Evolutionary conservation across 805 yeast genomes (phyloP).

Genomic region (Saccharomycopsis vini): DNA sequence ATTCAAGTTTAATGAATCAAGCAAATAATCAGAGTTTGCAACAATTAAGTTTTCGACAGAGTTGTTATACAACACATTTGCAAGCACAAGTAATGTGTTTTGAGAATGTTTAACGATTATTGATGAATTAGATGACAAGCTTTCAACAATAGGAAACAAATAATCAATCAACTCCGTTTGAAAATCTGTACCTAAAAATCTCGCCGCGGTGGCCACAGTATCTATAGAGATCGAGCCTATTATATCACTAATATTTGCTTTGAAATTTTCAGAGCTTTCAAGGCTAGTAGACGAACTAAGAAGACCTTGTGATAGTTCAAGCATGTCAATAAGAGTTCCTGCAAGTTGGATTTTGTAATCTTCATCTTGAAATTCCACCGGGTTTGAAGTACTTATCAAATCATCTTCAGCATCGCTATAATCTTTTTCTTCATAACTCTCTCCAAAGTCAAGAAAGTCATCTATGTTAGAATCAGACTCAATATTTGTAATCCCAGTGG

Average conservation of each 20-base stretch:
- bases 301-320: slow-evolving; percentile 29
- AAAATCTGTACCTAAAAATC: slow-evolving; percentile 31
- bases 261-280: background rate
- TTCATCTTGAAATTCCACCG: too few species aligned
- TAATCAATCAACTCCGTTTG: slow-evolving; percentile 56
- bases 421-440: background rate
- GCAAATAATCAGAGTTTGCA: slow-evolving; percentile 69
- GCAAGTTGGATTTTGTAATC: slow-evolving; percentile 2
- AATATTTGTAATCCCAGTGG: too few species aligned
- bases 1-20: slow-evolving; percentile 67
- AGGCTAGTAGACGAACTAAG: slow-evolving; percentile 24
- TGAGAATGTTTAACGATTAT: slow-evolving; percentile 36
- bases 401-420: background rate
- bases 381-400: too few species aligned
- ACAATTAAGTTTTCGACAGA: slow-evolving; percentile 48
- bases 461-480: too few species aligned
- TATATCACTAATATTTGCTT: slow-evolving; percentile 19
- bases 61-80: slow-evolving; percentile 38
- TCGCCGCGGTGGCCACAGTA: slow-evolving; percentile 31
- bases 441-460: too few species aligned
- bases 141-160: slow-evolving; percentile 64
- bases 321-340: slow-evolving; percentile 5
- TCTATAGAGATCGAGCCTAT: slow-evolving; percentile 34
- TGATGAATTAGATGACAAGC: slow-evolving; percentile 34
- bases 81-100: slow-evolving; percentile 41